Conservation (phyloP, 139 green algal species). For the Auxenochlorella pyrenoidosa region DNA sequence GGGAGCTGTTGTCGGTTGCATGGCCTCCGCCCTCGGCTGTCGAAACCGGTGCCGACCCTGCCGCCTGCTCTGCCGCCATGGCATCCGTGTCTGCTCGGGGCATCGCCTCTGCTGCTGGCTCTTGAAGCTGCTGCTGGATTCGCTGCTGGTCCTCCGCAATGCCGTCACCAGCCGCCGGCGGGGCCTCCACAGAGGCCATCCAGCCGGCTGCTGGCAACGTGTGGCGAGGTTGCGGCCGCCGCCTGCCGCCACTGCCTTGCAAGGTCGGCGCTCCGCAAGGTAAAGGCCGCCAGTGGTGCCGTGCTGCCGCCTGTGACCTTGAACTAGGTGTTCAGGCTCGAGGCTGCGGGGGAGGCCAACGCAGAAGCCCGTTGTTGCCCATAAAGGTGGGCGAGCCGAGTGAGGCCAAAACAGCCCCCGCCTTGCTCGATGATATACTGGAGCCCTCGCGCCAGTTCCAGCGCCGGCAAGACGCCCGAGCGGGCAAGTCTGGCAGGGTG, state of each 20-base stretch:
- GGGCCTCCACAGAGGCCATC: slow-evolving; percentile 11
- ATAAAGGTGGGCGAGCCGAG: too few species aligned
- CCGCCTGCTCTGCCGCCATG: not conserved
- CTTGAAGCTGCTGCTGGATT: not conserved
- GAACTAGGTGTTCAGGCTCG: too few species aligned
- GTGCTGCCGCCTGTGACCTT: too few species aligned
- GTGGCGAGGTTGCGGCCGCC: not conserved
- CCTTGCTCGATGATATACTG: too few species aligned
- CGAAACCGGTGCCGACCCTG: not conserved
- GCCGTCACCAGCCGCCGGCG: slow-evolving; percentile 12
- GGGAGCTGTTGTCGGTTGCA: not conserved
- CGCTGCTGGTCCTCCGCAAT: not conserved
- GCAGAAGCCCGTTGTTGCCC: too few species aligned
- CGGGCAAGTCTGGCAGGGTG: too few species aligned
- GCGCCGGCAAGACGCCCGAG: too few species aligned
- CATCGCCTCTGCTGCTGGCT: not conserved
- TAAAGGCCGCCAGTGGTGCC: not conserved
- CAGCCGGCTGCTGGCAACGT: slow-evolving; percentile 13
- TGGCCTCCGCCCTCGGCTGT: too few species aligned
- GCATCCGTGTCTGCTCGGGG: not conserved
- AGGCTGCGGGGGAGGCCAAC: too few species aligned
- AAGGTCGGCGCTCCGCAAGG: not conserved
- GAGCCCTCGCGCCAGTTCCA: too few species aligned
- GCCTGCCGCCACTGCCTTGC: not conserved
- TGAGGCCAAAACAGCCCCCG: too few species aligned